Base-by-base conservation (phyloP, 805 yeast species). In the Brettanomyces nanus region DNA sequence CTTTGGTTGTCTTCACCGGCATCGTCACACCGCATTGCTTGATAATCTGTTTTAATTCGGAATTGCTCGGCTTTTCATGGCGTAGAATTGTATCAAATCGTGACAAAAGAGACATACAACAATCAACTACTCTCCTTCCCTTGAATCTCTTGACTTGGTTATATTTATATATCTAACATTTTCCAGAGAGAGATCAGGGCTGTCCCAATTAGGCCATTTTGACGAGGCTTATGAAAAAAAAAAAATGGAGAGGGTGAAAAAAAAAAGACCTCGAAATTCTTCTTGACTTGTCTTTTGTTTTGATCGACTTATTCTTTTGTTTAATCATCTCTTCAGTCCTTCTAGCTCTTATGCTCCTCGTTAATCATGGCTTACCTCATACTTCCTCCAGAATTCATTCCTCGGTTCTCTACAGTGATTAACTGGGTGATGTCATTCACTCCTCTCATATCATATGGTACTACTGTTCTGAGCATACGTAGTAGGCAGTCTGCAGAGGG, bases 371-470 rank as follows among this genome's bases (percentile, higher is more conserved):
- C 53, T 11, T 56, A 54, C 35, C 35, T 55, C 14, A 51, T 56
- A 5, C 43, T 55, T 7, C 52, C 60, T n/a, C 58, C 60, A 21
- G 60, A 56, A 37, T 47, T 52, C 20, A 35, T 56, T 11, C 61
- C 61, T 14, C 49, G 51, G 37, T 23, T 56, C 20, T 52, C 58
- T 6, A 56, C 74, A 26, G 61, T 77, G 19, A 73, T 78, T 33
- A 80, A 82, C 46, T 67, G 77, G 46, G 44, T 81, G 53, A 77
- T 87, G 54, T 73, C 86, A 22, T 73, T 84, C 52, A 82, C 96
- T 0, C 97, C 97, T 2, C 58, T 87, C 31, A 70, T 89, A 43
- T 84, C 95, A 5, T 87, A 89, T 53, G 95, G 95, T 3, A 74
- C 92, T 13, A 86, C 95, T 1, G 73, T 87, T 26, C 65, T 75